Evolutionary conservation across 2,329 filamentous ascomycete species (phyloP).

Genomic region (Colletotrichum lindemuthianum): DNA sequence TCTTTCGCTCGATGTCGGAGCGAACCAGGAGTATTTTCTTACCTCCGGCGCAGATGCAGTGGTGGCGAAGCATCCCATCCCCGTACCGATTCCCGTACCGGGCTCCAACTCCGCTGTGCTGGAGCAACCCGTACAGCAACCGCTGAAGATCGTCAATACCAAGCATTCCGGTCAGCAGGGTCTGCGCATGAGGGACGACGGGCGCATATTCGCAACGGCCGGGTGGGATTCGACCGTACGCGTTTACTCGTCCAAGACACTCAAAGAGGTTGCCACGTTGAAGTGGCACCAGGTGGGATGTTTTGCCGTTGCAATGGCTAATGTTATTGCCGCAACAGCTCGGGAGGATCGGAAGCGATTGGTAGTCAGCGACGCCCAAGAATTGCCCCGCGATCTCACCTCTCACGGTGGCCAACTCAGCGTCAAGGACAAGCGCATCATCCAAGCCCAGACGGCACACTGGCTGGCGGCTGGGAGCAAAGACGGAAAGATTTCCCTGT

Average conservation of each 20-base stretch:
- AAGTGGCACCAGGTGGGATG: slow-evolving; percentile 95
- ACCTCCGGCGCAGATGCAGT: slow-evolving; percentile 86
- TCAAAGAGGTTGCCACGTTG: slow-evolving; percentile 89
- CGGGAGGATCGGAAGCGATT: slow-evolving; percentile 19
- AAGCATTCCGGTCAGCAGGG: slow-evolving; percentile 92
- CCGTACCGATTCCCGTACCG: slow-evolving; percentile 59
- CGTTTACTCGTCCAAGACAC: slow-evolving; percentile 81
- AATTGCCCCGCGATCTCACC: slow-evolving; percentile 20
- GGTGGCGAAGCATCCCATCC: slow-evolving; percentile 79
- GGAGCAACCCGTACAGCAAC: slow-evolving; percentile 43
- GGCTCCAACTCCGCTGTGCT: slow-evolving; percentile 9
- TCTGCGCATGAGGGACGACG: slow-evolving; percentile 80
- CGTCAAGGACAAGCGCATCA: slow-evolving; percentile 71
- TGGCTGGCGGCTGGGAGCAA: slow-evolving; percentile 94
- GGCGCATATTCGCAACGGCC: slow-evolving; percentile 85
- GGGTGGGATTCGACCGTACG: slow-evolving; percentile 89
- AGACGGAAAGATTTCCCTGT: slow-evolving; percentile 93
- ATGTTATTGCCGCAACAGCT: slow-evolving; percentile 41
- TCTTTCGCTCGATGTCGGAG: slow-evolving; percentile 73
- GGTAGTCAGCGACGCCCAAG: slow-evolving; percentile 9
- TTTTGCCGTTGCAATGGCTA: slow-evolving; percentile 81
- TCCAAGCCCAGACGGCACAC: slow-evolving; percentile 76
- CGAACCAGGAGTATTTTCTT: slow-evolving; percentile 68
- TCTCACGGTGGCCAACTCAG: slow-evolving; percentile 44
- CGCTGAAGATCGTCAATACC: slow-evolving; percentile 75